A percentile compares a stretch with the other conserved stretches of the same genome.
Conservation (phyloP, 2,329 filamentous ascomycete genomes). For the Fusarium protoensiforme region DNA sequence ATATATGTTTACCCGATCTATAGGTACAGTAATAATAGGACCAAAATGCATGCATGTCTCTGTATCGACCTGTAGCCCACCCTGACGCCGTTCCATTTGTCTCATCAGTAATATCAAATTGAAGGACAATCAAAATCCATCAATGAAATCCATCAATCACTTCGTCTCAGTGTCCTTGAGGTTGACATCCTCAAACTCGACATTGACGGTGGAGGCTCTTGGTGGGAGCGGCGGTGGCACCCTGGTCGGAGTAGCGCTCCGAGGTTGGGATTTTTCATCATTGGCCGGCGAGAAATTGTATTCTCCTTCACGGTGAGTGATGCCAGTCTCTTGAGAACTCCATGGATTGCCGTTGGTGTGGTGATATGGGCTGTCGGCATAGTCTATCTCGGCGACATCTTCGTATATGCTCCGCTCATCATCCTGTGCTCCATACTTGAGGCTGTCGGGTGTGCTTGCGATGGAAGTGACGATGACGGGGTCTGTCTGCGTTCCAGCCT, state of each 20-base stretch:
- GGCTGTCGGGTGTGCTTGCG: not conserved
- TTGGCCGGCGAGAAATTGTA: not conserved
- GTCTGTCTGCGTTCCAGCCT: constrained; percentile 44
- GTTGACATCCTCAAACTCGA: constrained; percentile 2
- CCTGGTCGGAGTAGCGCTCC: constrained; percentile 4
- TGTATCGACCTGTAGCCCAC: not conserved
- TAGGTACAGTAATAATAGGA: not conserved
- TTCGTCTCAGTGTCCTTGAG: not conserved
- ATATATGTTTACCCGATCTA: not conserved
- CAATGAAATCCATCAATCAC: not conserved
- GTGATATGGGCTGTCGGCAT: not conserved
- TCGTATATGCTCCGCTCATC: constrained; percentile 28
- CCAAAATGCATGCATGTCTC: not conserved
- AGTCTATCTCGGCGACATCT: constrained; percentile 6
- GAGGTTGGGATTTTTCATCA: constrained; percentile 1
- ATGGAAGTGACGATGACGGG: constrained; percentile 26
- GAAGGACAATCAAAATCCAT: not conserved
- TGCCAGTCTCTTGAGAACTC: not conserved
- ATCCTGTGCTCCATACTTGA: not conserved
- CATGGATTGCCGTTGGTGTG: not conserved
- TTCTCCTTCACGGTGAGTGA: not conserved
- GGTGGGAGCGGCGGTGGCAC: constrained; percentile 22
- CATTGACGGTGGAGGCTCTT: not conserved
- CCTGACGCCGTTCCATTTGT: not conserved
- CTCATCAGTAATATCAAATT: not conserved